Evolutionary conservation across 2,329 filamentous ascomycete genomes (phyloP), one percentile per base, ranked within the genome.

Genomic region (Sclerotinia nivalis): DNA sequence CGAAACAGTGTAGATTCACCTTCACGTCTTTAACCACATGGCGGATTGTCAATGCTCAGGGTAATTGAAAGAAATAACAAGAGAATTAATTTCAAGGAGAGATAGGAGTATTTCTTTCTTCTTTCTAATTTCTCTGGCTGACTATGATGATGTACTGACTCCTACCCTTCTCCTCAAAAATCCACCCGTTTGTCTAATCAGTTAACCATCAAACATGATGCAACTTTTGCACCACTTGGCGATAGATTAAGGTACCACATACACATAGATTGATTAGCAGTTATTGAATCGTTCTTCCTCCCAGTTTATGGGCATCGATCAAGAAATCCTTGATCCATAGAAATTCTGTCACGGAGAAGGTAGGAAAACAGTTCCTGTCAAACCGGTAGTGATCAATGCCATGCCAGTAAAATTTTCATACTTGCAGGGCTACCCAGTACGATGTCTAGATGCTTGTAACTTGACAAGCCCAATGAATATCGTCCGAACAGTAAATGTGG

Each of bases 121-220:
- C 52, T 66, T 66, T 66, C 64, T 66, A 22, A n/a, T 66, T 66
- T 66, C n/a, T 55, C 18, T 20, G 65, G 54, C 28, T 55, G 25
- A 45, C 20, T 58, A 28, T 54, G 20, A 55, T 58, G 31, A 45
- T 45, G 45, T 9, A 52, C 12, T 8, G 25, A 45, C 37, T 40
- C 18, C 40, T 28, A 37, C 18, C 18, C 40, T 64, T 65, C 22
- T 20, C 31, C 28, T 56, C 31, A 20, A 54, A 34, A n/a, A 12
- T 40, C 50, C 28, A 34, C 52, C 52, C 8, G 40, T 58, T 58
- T 40, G 65, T 58, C 37, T 67, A 52, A 67, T 67, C 28, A 28
- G 28, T 25, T 61, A 47, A 20, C 52, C 13, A 67, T 67, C 65
- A 67, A 67, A 67, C 28, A 20, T 28, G 9, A 67, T 52, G 40